phyloP scores from a whole-genome alignment of 345 rosid genomes.

The Hevea brasiliensis region DNA sequence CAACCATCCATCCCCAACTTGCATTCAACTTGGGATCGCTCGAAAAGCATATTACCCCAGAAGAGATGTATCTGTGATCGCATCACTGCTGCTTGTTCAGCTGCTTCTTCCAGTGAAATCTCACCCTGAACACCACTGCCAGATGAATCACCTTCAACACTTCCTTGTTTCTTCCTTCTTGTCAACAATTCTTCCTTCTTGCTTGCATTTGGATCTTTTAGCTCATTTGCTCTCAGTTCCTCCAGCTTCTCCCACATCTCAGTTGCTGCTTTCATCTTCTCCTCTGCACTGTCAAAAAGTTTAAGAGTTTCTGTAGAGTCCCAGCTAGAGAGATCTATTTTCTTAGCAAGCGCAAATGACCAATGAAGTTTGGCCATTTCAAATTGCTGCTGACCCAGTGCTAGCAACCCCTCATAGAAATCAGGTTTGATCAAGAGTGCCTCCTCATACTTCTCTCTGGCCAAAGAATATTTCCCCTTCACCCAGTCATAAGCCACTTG shows the following conservation, averaged over 20 bases:
- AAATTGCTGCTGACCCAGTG: conserved; percentile 92
- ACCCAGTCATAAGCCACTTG: conserved; percentile 92
- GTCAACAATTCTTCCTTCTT: conserved; percentile 75
- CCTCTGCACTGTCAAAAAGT: conserved; percentile 81
- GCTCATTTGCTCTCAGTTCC: conserved; percentile 67
- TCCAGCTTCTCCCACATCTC: conserved; percentile 97
- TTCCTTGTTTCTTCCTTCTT: conserved; percentile 75
- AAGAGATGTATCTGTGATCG: conserved; percentile 97
- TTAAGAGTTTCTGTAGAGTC: conserved; percentile 69
- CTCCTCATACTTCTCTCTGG: conserved; percentile 71
- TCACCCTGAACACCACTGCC: conserved; percentile 42
- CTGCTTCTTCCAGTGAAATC: conserved; percentile 77
- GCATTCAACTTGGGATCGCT: conserved; percentile 97
- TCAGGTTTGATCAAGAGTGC: conserved; percentile 85
- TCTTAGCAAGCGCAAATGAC: conserved; percentile 81
- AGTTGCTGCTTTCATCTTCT: conserved; percentile 91
- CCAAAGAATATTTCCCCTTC: conserved; percentile 79
- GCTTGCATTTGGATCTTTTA: conserved; percentile 63
- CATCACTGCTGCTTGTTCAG: conserved; percentile 94
- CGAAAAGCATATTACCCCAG: conserved; percentile 98
- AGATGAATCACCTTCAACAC: conserved; percentile 45
- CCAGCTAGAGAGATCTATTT: conserved; percentile 74
- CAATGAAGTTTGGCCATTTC: conserved; percentile 99
- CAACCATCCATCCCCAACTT: conserved; percentile 71
- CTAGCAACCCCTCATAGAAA: conserved; percentile 92